Evolutionary conservation across 164 flowering plant species (phyloP).

Genomic region (Vitis labrusca): DNA sequence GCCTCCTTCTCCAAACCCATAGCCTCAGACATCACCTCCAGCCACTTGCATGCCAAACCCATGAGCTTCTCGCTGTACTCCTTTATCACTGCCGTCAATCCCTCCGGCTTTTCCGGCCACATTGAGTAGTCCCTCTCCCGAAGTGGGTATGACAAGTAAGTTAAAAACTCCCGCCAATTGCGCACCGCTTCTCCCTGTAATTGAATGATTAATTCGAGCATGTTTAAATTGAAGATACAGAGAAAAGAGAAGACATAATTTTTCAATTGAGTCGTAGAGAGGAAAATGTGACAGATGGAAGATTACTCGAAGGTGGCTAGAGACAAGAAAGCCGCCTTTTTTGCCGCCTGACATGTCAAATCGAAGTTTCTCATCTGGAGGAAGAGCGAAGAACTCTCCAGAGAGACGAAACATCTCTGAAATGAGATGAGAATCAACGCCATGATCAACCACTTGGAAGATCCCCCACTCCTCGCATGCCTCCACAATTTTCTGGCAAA

Average conservation of each 20-base stretch:
- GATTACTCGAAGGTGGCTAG: slow-evolving; percentile 74
- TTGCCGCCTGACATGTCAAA: slow-evolving; percentile 83
- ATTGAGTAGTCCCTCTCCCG: slow-evolving; percentile 66
- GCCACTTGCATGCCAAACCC: slow-evolving; percentile 73
- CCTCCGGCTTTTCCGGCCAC: slow-evolving; percentile 89
- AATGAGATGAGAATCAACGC: slow-evolving; percentile 55
- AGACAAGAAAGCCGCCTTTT: slow-evolving; percentile 83
- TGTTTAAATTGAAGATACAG: not conserved
- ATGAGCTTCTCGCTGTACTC: slow-evolving; percentile 69
- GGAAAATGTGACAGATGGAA: too few species aligned
- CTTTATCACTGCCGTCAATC: slow-evolving; percentile 56
- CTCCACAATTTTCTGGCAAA: slow-evolving; percentile 56
- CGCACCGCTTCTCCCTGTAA: slow-evolving; percentile 79
- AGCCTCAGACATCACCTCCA: slow-evolving; percentile 77
- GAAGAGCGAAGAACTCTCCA: slow-evolving; percentile 65
- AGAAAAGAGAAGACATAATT: too few species aligned
- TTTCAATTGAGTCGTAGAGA: too few species aligned
- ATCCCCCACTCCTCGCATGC: slow-evolving; percentile 91
- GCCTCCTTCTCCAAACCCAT: slow-evolving; percentile 81
- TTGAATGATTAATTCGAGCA: not conserved
- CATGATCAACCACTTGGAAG: slow-evolving; percentile 82
- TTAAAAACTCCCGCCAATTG: slow-evolving; percentile 83
- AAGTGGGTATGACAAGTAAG: slow-evolving; percentile 79
- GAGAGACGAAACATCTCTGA: slow-evolving; percentile 61
- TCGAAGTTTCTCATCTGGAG: slow-evolving; percentile 74